Conservation (phyloP, 441 rosid genomes). For the Metrosideros polymorpha region DNA sequence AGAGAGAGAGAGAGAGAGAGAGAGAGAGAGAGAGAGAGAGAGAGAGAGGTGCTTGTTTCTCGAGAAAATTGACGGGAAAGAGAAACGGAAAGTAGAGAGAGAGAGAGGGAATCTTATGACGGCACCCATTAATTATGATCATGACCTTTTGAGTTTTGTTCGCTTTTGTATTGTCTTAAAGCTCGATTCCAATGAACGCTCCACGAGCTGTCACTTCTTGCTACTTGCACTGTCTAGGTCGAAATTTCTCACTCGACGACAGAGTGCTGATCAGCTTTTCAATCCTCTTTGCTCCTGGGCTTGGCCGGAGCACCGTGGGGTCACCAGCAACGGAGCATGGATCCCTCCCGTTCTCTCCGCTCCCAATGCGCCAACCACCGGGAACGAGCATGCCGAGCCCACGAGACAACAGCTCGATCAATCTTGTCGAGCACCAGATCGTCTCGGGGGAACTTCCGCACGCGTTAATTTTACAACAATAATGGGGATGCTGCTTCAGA, state of each 20-base stretch:
- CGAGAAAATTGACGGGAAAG: conserved; percentile 11
- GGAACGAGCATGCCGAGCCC: conserved; percentile 47
- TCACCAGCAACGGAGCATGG: conserved; percentile 57
- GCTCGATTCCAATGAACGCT: not conserved
- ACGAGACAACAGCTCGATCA: conserved; percentile 62
- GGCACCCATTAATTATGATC: too few relatives aligned
- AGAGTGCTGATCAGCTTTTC: conserved; percentile 46
- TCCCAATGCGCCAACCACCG: conserved; percentile 86
- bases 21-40: not conserved
- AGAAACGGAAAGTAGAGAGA: not conserved
- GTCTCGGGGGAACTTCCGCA: conserved; percentile 48
- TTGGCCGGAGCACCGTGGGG: conserved; percentile 46
- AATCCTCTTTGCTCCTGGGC: conserved; percentile 63
- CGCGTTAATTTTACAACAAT: too few relatives aligned
- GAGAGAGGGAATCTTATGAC: conserved; percentile 50
- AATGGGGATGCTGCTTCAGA: conserved; percentile 91
- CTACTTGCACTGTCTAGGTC: conserved; percentile 77
- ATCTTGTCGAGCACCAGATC: conserved; percentile 71
- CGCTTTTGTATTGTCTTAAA: conserved; percentile 5
- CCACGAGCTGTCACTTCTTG: not conserved
- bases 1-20: not conserved
- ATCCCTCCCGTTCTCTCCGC: conserved; percentile 58
- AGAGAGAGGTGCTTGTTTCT: conserved; percentile 26
- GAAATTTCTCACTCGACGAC: conserved; percentile 50
- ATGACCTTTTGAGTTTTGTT: not conserved